Evolutionary conservation across 768 basidiomycete genomes (phyloP), one percentile per base, ranked within the genome.

Genomic region (Ramaria sp.): DNA sequence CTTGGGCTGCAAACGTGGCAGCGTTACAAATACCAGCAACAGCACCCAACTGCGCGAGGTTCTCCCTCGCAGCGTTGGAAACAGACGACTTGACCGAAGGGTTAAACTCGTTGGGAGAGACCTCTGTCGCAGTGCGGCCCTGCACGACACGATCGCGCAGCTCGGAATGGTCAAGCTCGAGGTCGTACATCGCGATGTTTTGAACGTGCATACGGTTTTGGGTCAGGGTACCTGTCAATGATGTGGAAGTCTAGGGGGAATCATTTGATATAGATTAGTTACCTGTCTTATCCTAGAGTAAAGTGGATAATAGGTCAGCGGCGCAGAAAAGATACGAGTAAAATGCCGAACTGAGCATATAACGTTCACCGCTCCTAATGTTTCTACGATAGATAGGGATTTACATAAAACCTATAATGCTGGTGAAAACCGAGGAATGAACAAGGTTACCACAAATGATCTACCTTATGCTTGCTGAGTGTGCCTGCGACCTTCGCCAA

Each of bases 331-430:
- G 30, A 24, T 10, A 30, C 76, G 47, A 52, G 25, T 10, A 50
- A 56, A 37, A 18, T 16, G 30, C 5, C 44, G 39, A 28, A 53
- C 50, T 4, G 72, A 72, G 57, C 72, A 72, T 7, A 76, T 57
- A 25, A 75, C 74, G 52, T 78, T 77, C 62, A 84, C 80, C 8
- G 76, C 72, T 6, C 83, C 83, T 4, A 85, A 70, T 6, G 79
- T 79, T 63, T 85, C 83, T 28, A 85, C 80, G 5, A 80, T 84
- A 24, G 80, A 73, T 22, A 85, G 67, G 2, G 78, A 77, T 56
- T 70, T 70, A 59, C 67, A 68, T 24, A 61, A 57, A 2, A 63
- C 54, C 47, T 62, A 43, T 3, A 18, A 3, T 24, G 25, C 51
- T 5, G 47, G 37, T 9, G n/a, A 25, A 20, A 55, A 48, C 22